A percentile compares a stretch with the other conserved stretches of the same genome.
Evolutionary conservation across 495 filamentous ascomycete species (phyloP).

Genomic region (Margaritispora aquatica): DNA sequence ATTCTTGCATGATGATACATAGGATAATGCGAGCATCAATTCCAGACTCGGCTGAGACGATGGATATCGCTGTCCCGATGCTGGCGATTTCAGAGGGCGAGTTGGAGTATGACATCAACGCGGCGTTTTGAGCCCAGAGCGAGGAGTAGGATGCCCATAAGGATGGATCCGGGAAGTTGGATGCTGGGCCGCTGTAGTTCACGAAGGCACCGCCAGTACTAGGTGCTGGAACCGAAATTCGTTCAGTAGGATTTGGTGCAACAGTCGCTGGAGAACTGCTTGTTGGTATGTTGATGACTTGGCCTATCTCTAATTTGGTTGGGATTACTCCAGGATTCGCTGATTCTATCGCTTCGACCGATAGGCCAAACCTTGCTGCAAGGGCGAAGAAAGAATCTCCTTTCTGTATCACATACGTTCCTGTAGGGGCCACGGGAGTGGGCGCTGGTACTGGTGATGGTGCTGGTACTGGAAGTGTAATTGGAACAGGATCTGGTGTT

Average conservation of each 20-base stretch:
- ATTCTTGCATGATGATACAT: constrained; percentile 39
- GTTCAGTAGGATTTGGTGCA: too few relatives aligned
- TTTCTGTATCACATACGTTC: constrained; percentile 1
- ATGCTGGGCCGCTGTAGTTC: constrained; percentile 29
- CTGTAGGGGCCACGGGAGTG: background rate
- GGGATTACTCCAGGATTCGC: constrained; percentile 7
- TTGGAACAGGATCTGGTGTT: background rate
- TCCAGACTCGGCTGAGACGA: constrained; percentile 26
- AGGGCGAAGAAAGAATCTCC: constrained; percentile 11
- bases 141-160: constrained; percentile 31
- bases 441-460: background rate
- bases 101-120: constrained; percentile 28
- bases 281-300: constrained; percentile 15
- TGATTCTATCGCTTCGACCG: background rate
- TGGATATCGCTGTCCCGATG: constrained; percentile 28
- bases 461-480: background rate
- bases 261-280: background rate
- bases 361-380: background rate
- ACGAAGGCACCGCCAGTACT: background rate
- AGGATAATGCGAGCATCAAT: constrained; percentile 39
- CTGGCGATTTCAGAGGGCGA: constrained; percentile 29
- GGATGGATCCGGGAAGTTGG: constrained; percentile 29
- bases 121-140: constrained; percentile 35
- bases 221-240: too few relatives aligned
- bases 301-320: constrained; percentile 6